phyloP scores from a whole-genome alignment of 2,329 filamentous ascomycete species.

The Colletotrichum siamense region DNA sequence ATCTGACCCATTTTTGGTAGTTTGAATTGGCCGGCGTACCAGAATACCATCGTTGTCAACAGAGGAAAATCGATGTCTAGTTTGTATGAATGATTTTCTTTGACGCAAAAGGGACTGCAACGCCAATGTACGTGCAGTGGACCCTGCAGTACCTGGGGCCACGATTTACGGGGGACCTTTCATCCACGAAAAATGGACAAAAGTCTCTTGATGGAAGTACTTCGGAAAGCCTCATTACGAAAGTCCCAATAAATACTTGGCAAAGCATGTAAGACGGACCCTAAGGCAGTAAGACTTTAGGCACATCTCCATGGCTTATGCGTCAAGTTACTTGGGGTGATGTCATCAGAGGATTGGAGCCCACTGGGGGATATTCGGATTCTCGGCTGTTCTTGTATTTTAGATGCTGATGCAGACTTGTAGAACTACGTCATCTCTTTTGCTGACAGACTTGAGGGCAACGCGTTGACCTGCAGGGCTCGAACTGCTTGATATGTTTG shows the following conservation, averaged over 20 bases:
- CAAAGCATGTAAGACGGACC: neutral
- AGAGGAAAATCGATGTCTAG: neutral
- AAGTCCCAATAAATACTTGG: neutral
- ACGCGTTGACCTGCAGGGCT: neutral
- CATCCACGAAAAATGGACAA: neutral
- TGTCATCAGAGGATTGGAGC: neutral
- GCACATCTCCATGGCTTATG: neutral
- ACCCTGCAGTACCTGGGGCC: neutral
- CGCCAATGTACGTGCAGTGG: neutral
- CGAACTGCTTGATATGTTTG: neutral
- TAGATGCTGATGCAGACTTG: neutral
- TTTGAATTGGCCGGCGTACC: too few species aligned
- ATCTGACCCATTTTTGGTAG: too few species aligned
- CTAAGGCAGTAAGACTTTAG: neutral
- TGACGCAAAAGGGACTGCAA: neutral
- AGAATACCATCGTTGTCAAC: neutral
- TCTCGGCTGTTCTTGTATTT: neutral
- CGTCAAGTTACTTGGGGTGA: neutral
- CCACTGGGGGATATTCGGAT: neutral
- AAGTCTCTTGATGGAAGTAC: neutral
- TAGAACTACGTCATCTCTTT: neutral
- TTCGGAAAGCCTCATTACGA: neutral
- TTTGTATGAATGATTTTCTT: accelerated
- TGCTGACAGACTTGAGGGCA: neutral
- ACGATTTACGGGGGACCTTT: neutral